Percentiles rank a stretch among this genome's conserved stretches.
Conservation (phyloP, 1,284 basidiomycete species). For the Singerocomus inundabilis region DNA sequence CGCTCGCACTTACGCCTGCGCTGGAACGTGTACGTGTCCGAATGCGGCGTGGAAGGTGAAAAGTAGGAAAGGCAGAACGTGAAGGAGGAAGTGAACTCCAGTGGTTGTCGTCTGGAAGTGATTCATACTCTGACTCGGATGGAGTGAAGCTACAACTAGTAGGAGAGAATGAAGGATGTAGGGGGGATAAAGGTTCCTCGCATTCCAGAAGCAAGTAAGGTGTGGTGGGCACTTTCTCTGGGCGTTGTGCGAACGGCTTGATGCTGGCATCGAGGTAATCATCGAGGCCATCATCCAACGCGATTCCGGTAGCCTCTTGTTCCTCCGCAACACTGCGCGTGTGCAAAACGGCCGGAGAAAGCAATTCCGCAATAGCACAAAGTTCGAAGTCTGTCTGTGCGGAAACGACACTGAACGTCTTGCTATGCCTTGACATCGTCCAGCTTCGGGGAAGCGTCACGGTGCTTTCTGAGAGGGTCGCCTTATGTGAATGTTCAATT, state of each 20-base stretch:
- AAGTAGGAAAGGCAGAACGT: conserved; percentile 18
- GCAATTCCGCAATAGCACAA: conserved; percentile 38
- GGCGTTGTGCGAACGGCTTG: conserved; percentile 1
- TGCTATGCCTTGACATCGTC: conserved; percentile 21
- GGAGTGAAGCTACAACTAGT: conserved; percentile 15
- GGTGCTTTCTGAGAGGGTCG: conserved; percentile 27
- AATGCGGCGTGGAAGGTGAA: conserved; percentile 26
- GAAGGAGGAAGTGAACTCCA: conserved; percentile 25
- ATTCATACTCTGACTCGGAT: conserved; percentile 38
- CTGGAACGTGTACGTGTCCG: conserved; percentile 28
- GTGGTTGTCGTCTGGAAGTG: conserved; percentile 30
- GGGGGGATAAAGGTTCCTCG: conserved; percentile 33
- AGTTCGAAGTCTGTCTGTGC: conserved; percentile 38
- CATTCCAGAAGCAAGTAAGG: conserved; percentile 32
- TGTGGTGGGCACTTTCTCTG: conserved; percentile 5
- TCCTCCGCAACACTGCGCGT: conserved; percentile 28
- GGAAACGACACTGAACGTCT: conserved; percentile 36
- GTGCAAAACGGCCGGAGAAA: conserved; percentile 32
- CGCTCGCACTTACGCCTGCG: conserved; percentile 31
- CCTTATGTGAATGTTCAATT: conserved; percentile 21
- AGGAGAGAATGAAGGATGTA: conserved; percentile 20
- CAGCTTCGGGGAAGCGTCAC: conserved; percentile 18
- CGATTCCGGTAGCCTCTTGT: conserved; percentile 25
- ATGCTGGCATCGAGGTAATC: conserved; percentile 31
- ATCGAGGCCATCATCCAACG: conserved; percentile 30